Base-by-base conservation (phyloP, 768 basidiomycete species). In the Mycena indigotica region DNA sequence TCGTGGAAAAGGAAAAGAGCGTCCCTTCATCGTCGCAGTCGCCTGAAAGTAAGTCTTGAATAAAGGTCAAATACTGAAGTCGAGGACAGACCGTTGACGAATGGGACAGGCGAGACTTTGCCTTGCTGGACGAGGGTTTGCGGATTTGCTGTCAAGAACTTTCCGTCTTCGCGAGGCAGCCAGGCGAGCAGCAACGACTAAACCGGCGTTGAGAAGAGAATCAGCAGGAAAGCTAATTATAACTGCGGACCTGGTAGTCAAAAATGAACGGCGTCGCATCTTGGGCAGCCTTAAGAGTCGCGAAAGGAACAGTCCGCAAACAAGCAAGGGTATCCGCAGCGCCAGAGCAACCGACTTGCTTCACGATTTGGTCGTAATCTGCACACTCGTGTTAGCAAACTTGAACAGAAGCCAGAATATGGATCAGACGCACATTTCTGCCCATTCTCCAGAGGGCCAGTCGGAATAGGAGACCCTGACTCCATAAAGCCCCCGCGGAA, bases 401-500 rank as follows among this genome's bases (percentile, higher is more conserved):
- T 52, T 19, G 15, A 19, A 39, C 23, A n/a, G 10, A 21, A n/a
- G 30, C 32, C 12, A 38, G 35, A 21, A 38, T 10, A 17, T 23
- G 5, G 0, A n/a, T 16, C n/a, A 13, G 15, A 46, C 55, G 6
- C 46, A 66, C 66, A 75, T 25, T 65, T 60, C 60, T 83, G 80
- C 1, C 79, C 80, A 29, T 76, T 65, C 24, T 66, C 75, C 30
- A 78, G 72, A 45, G 74, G 71, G 3, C 78, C 76, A 16, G 78
- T 72, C 3, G 80, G 79, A 30, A 79, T 67, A 15, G 80, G 77
- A 3, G 75, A 72, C 1, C 81, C 81, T 5, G 77, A 80, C 59
- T 82, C 67, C 82, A 84, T 82, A 62, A 82, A 76, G 1, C 69
- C 81, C 0, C 70, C 81, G 1, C 78, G 76, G 71, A 81, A 84